phyloP scores from a whole-genome alignment of 1,284 basidiomycete genomes.

The Phlebopus sp. region DNA sequence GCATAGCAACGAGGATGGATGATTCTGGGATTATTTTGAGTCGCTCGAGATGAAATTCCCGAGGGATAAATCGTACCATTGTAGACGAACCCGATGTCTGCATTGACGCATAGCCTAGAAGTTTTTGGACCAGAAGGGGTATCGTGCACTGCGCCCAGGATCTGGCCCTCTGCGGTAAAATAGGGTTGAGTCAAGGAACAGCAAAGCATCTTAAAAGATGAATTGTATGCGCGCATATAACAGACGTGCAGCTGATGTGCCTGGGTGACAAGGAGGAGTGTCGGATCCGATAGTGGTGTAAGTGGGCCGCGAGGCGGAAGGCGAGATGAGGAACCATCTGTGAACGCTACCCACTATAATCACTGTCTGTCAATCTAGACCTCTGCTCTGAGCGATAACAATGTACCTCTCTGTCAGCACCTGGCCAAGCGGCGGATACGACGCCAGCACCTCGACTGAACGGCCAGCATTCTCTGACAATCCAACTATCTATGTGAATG shows the following conservation, averaged over 20 bases:
- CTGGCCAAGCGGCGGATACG: conserved; percentile 62
- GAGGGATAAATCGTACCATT: conserved; percentile 44
- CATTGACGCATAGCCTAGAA: conserved; percentile 50
- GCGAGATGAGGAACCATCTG: conserved; percentile 42
- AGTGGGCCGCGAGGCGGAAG: conserved; percentile 52
- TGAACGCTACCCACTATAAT: conserved; percentile 47
- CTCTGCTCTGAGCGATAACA: not conserved
- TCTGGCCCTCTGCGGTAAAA: conserved; percentile 33
- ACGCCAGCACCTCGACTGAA: conserved; percentile 52
- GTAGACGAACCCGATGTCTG: conserved; percentile 63
- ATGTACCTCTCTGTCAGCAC: conserved; percentile 54
- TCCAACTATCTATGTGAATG: conserved; percentile 59
- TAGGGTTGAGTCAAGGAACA: conserved; percentile 45
- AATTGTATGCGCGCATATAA: conserved; percentile 43
- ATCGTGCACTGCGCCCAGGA: conserved; percentile 26
- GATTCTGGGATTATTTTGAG: conserved; percentile 40
- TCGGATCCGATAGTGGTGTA: conserved; percentile 47
- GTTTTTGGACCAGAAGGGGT: conserved; percentile 40
- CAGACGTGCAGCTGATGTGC: conserved; percentile 49
- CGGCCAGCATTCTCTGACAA: conserved; percentile 55
- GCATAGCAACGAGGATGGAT: conserved; percentile 63
- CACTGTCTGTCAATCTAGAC: not conserved
- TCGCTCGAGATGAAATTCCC: not conserved
- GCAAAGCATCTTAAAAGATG: conserved; percentile 42
- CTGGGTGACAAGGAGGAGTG: conserved; percentile 56